Conservation (phyloP, 23 red algal species). For the Pyropia haitanensis region DNA sequence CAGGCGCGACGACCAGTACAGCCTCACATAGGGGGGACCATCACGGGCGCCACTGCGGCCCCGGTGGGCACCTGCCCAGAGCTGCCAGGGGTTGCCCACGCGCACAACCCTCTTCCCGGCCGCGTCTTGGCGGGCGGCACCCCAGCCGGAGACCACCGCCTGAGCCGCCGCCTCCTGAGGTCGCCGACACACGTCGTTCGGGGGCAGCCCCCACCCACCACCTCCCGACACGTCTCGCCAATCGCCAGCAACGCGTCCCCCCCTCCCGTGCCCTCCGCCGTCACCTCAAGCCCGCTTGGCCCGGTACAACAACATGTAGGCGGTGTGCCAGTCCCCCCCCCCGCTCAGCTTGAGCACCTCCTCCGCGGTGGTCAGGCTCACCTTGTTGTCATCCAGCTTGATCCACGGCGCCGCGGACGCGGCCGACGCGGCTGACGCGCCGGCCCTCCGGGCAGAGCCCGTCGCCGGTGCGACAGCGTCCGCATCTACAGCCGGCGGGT, state of each 20-base stretch:
- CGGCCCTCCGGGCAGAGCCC: too few relatives aligned
- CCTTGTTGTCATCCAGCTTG: slow-evolving; percentile 92
- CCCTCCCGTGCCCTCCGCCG: not conserved
- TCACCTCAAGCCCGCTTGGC: slow-evolving; percentile 18
- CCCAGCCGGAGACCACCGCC: too few relatives aligned
- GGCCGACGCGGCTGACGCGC: not conserved
- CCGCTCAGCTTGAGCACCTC: slow-evolving; percentile 74
- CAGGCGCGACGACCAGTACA: too few relatives aligned
- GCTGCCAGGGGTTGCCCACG: too few relatives aligned
- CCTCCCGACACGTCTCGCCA: not conserved
- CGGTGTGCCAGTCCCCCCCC: slow-evolving; percentile 97
- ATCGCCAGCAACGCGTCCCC: not conserved
- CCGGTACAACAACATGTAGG: slow-evolving; percentile 83
- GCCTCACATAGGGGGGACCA: too few relatives aligned
- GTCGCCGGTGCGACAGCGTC: not conserved
- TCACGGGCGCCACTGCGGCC: too few relatives aligned
- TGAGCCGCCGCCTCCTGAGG: too few relatives aligned
- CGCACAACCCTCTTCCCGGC: too few relatives aligned
- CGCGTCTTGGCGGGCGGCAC: too few relatives aligned
- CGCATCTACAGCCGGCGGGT: not conserved
- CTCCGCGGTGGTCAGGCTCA: slow-evolving; percentile 55
- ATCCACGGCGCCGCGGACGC: slow-evolving; percentile 36
- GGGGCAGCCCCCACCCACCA: too few relatives aligned
- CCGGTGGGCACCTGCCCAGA: too few relatives aligned
- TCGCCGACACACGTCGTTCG: too few relatives aligned